These are phyloP conservation scores for Verticillium tricorpus DNA, from an alignment of 2,329 filamentous ascomycete species.

Conservation along the genomic window DNA sequence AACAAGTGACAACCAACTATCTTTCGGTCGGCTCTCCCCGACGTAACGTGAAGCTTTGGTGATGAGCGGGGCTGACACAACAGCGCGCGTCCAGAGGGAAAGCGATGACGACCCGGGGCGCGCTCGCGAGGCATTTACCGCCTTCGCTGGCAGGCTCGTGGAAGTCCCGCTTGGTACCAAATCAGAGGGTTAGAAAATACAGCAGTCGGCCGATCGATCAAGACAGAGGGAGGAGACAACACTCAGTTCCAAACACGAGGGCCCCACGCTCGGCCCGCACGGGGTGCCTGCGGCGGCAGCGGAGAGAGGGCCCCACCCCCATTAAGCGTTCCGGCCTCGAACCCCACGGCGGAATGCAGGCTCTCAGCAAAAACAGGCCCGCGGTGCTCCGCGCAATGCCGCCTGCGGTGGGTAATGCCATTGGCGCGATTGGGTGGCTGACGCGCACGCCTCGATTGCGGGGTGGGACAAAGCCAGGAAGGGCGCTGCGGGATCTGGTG, in stretches of 20 bases:
- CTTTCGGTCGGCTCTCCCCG: too few relatives aligned
- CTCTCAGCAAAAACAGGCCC: not conserved
- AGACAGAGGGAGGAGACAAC: not conserved
- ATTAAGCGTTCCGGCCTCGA: not conserved
- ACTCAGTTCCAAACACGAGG: not conserved
- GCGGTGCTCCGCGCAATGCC: not conserved
- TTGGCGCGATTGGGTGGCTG: not conserved
- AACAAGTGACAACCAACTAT: not conserved
- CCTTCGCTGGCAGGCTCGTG: not conserved
- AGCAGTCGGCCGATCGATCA: not conserved
- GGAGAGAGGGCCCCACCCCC: not conserved
- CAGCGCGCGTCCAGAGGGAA: not conserved
- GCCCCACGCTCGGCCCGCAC: not conserved
- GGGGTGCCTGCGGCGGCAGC: not conserved
- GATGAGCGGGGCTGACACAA: not conserved
- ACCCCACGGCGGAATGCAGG: not conserved
- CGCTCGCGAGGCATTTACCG: not conserved
- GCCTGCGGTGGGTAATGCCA: not conserved
- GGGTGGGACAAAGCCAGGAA: not conserved
- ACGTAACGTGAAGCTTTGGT: not conserved
- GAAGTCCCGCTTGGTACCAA: not conserved
- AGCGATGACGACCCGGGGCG: too few relatives aligned
- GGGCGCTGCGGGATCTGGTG: not conserved
- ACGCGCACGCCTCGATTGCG: not conserved
- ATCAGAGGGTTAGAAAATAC: not conserved